Evolutionary conservation across 2,329 filamentous ascomycete species (phyloP).

Genomic region (Gnomoniopsis sp.): DNA sequence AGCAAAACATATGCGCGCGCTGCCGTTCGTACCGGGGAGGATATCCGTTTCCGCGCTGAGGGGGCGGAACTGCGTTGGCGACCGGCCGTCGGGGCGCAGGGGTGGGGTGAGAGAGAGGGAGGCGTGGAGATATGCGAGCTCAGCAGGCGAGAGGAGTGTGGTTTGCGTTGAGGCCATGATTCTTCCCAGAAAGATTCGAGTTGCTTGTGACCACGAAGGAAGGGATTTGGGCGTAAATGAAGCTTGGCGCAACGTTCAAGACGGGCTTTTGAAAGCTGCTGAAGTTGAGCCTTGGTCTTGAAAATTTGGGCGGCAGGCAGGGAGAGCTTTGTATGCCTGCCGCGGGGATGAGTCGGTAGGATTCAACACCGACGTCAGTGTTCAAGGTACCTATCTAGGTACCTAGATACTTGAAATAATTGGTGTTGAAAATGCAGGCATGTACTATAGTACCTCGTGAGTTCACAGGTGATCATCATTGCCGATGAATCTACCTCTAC

Average conservation of each 20-base stretch:
- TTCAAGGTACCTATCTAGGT: no score
- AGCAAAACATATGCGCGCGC: slow-evolving; percentile 87
- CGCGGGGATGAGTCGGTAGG: no score
- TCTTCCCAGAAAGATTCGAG: not conserved
- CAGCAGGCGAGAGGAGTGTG: slow-evolving; percentile 84
- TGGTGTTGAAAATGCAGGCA: no score
- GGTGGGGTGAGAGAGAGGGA: slow-evolving; percentile 79
- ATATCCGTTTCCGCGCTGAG: slow-evolving; percentile 87
- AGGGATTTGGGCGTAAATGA: not conserved
- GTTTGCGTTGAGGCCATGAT: slow-evolving; percentile 64
- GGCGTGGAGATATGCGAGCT: slow-evolving; percentile 91
- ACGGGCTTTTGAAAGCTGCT: not conserved
- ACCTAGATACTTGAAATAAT: no score
- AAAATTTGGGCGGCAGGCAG: slow-evolving; percentile 16
- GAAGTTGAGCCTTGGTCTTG: not conserved
- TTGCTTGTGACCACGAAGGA: no score
- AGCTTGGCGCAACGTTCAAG: not conserved
- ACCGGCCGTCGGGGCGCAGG: slow-evolving; percentile 83
- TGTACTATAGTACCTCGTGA: no score
- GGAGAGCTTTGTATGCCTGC: not conserved
- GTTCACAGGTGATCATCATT: no score
- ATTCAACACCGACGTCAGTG: no score
- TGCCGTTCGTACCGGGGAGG: slow-evolving; percentile 85
- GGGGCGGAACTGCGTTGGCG: slow-evolving; percentile 82
- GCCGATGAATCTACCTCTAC: no score